Evolutionary conservation across 257 asterid genomes (phyloP).

Genomic region (Plectranthus barbatus): DNA sequence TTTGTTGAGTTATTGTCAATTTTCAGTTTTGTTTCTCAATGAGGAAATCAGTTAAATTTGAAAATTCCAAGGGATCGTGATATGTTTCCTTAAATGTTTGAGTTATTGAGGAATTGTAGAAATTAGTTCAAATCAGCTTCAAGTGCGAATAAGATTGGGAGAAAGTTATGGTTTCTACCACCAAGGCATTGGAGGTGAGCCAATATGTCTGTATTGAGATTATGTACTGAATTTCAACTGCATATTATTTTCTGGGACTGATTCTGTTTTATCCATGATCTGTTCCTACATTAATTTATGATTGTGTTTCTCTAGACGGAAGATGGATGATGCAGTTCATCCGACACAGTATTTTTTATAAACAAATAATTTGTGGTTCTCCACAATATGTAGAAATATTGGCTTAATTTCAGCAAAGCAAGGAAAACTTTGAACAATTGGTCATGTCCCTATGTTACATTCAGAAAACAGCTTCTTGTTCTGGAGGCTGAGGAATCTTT

Average conservation of each 20-base stretch:
- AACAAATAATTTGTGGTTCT: too few species aligned
- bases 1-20: neutral
- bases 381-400: neutral
- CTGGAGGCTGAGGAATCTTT: neutral
- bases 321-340: neutral
- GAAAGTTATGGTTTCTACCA: slow-evolving; percentile 24
- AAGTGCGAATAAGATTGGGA: neutral
- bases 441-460: neutral
- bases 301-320: neutral
- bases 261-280: neutral
- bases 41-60: neutral
- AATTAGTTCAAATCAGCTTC: slow-evolving; percentile 1
- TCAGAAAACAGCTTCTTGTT: neutral
- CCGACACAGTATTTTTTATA: too few species aligned
- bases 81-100: neutral
- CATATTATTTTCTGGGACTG: neutral
- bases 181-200: slow-evolving; percentile 37
- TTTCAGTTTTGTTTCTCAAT: slow-evolving; percentile 1
- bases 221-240: neutral
- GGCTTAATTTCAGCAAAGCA: neutral
- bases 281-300: neutral
- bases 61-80: neutral
- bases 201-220: neutral
- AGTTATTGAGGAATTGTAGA: too few species aligned
- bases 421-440: neutral